Conservation (phyloP, 768 basidiomycete species). For the Tubosaeta brunneosetosa region DNA sequence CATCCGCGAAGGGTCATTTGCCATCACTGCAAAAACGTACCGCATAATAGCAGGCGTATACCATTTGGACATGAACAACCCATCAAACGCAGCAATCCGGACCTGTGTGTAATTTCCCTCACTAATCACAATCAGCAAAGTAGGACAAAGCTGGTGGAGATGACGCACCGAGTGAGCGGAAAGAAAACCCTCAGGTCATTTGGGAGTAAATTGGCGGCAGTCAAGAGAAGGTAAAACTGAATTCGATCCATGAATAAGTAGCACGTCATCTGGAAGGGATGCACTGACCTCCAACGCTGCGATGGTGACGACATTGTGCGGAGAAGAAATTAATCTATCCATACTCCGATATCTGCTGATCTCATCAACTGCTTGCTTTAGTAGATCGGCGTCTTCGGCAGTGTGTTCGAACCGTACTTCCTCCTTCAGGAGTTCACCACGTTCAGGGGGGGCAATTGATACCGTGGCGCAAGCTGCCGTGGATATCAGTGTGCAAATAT, state of each 20-base stretch:
- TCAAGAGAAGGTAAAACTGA: slow-evolving; percentile 78
- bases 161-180: slow-evolving; percentile 75
- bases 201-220: slow-evolving; percentile 71
- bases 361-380: slow-evolving; percentile 74
- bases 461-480: slow-evolving; percentile 77
- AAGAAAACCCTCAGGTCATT: slow-evolving; percentile 77
- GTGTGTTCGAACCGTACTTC: slow-evolving; percentile 65
- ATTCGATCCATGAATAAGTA: slow-evolving; percentile 4
- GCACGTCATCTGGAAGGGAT: background rate
- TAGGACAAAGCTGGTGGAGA: background rate
- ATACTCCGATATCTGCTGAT: slow-evolving; percentile 90
- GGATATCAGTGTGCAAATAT: slow-evolving; percentile 82
- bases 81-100: slow-evolving; percentile 90
- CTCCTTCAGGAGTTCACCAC: slow-evolving; percentile 68
- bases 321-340: slow-evolving; percentile 92
- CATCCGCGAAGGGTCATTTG: slow-evolving; percentile 75
- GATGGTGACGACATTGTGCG: slow-evolving; percentile 89
- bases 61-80: slow-evolving; percentile 86
- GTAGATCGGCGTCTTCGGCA: slow-evolving; percentile 60
- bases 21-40: slow-evolving; percentile 84
- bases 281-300: slow-evolving; percentile 82
- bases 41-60: slow-evolving; percentile 78
- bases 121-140: slow-evolving; percentile 38
- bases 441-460: slow-evolving; percentile 72
- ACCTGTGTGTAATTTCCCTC: slow-evolving; percentile 94